Conservation (phyloP, 1,284 basidiomycete species). For the Lignosus rhinocerotis region DNA sequence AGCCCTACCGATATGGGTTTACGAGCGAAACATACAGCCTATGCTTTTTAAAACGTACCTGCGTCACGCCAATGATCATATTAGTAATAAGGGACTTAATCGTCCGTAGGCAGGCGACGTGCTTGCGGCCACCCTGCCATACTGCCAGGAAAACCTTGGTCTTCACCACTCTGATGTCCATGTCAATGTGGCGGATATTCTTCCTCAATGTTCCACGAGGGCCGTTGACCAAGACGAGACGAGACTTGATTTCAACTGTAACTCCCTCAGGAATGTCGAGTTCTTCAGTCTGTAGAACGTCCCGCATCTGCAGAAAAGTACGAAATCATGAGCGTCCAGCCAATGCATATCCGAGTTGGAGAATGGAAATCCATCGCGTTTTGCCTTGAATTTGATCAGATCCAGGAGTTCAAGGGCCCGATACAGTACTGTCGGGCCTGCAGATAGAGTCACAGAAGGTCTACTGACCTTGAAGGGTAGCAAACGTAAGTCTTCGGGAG, state of each 20-base stretch:
- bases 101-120: conserved; percentile 96
- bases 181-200: conserved; percentile 92
- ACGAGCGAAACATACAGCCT: background rate
- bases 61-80: conserved; percentile 97
- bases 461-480: conserved; percentile 34
- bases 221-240: conserved; percentile 87
- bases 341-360: conserved; percentile 29
- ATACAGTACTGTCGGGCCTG: background rate
- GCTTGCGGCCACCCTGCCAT: conserved; percentile 98
- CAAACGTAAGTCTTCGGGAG: conserved; percentile 33
- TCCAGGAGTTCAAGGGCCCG: conserved; percentile 5
- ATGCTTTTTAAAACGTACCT: conserved; percentile 48
- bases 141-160: conserved; percentile 89
- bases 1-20: conserved; percentile 59
- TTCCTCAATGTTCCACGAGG: conserved; percentile 89
- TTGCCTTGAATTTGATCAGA: conserved; percentile 5
- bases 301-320: conserved; percentile 70
- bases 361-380: conserved; percentile 34
- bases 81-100: conserved; percentile 95
- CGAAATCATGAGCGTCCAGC: conserved; percentile 24
- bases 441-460: conserved; percentile 11
- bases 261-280: conserved; percentile 88
- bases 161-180: conserved; percentile 89
- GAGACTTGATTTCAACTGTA: conserved; percentile 83
- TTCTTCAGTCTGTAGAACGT: conserved; percentile 93